Evolutionary conservation across 371 early-diverging fungal genomes (phyloP), one percentile per base, ranked within the genome.

Genomic region (Ordospora colligata): DNA sequence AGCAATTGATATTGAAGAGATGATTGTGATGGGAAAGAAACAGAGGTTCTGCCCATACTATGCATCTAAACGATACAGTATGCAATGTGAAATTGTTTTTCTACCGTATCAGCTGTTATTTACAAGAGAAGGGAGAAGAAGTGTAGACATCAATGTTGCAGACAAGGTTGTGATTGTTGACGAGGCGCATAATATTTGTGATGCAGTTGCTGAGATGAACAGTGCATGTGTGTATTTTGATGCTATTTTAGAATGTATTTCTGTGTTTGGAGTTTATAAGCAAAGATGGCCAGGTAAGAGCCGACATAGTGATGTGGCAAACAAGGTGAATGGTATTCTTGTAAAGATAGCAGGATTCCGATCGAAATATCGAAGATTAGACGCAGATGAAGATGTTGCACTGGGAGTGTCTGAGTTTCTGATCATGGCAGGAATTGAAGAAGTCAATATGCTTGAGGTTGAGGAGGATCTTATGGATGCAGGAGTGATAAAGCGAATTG

Each of bases 181-280:
- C 71, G 86, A 85, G 66, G 84, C 82, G 19, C 86, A 85, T 69
- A 85, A 85, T 65, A 76, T 85, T 45, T 80, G 67, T 69, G 78
- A 81, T 1, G 67, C 80, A 10, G 77, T 85, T 11, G 72, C 82
- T 25, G 49, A 79, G 2, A 71, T 80, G 69, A 79, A 85, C 65
- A 79, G 78, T 12, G 72, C 63, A 21, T 19, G 11, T 23, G 43
- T 85, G 22, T 19, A 14, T 22, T 74, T 42, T 37, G 25, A 42
- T 9, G 51, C 69, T 12, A 52, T 77, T 27, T 54, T 43, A 11
- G 52, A n/a, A 32, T 58, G 54, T 58, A 25, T 64, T 40, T 5
- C 25, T 49, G 54, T 32, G 1, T 58, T 69, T 54, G 21, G 49
- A 11, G 54, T 50, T 37, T 77, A 70, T 37, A 68, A 19, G 58